Conservation (phyloP, 1,284 basidiomycete genomes). For the Ganoderma lucidum region DNA sequence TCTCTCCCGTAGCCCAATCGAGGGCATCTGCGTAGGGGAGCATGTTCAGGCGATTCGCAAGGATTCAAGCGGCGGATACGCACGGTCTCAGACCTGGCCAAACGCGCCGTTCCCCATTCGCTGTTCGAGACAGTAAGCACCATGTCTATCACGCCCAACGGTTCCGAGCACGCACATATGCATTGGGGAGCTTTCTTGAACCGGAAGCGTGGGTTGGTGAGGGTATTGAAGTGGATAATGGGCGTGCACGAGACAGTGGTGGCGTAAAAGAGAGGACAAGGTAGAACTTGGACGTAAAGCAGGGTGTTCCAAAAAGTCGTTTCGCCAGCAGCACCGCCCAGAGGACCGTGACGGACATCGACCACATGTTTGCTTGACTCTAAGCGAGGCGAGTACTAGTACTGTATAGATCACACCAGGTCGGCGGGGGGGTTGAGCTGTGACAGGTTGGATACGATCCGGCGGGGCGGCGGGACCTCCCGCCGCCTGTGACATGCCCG, state of each 20-base stretch:
- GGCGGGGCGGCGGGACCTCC: too few species aligned
- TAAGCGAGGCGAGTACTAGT: slow-evolving; percentile 14
- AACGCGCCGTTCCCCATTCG: slow-evolving; percentile 97
- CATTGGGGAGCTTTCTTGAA: slow-evolving; percentile 46
- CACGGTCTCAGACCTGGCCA: slow-evolving; percentile 89
- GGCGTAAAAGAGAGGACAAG: slow-evolving; percentile 29
- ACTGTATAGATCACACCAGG: too few species aligned
- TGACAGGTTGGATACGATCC: too few species aligned
- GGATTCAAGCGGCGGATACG: slow-evolving; percentile 41
- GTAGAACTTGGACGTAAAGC: slow-evolving; percentile 17
- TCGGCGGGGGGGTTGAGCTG: too few species aligned
- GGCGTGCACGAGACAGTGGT: slow-evolving; percentile 16
- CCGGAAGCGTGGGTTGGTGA: slow-evolving; percentile 34
- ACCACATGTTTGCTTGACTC: slow-evolving; percentile 18
- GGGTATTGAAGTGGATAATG: slow-evolving; percentile 28
- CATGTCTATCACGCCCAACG: neutral
- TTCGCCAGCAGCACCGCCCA: slow-evolving; percentile 26
- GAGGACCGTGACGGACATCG: slow-evolving; percentile 29
- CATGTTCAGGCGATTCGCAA: slow-evolving; percentile 12
- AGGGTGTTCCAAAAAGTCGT: slow-evolving; percentile 14
- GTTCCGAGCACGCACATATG: slow-evolving; percentile 41
- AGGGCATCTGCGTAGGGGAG: slow-evolving; percentile 70
- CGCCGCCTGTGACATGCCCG: too few species aligned
- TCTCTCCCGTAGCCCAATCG: slow-evolving; percentile 97
- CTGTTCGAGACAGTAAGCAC: slow-evolving; percentile 48